Percentiles rank a stretch among this genome's conserved stretches.
phyloP scores from a whole-genome alignment of 2,329 filamentous ascomycete genomes.

The Colletotrichum australisinense region DNA sequence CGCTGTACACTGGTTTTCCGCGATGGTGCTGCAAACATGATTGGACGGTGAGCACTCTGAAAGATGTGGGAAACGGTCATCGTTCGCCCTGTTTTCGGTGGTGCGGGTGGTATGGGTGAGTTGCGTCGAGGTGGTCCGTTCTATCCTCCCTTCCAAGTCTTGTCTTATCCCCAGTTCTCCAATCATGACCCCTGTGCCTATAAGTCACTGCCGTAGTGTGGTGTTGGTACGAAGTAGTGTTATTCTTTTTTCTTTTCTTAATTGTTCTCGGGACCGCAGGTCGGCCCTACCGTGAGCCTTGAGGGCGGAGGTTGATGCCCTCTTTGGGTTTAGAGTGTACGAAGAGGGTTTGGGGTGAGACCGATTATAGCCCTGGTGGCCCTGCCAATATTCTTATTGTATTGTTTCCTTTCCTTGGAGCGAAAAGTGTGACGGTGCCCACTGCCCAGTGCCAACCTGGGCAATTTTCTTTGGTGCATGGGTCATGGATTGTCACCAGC shows the following conservation, averaged over 20 bases:
- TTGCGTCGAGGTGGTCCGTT: background rate
- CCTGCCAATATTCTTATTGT: background rate
- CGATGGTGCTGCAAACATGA: background rate
- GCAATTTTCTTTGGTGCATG: background rate
- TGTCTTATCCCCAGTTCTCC: background rate
- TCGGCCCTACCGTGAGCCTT: background rate
- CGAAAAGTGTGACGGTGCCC: background rate
- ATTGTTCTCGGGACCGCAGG: background rate
- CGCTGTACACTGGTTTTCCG: background rate
- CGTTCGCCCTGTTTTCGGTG: conserved; percentile 33
- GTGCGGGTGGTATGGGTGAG: background rate
- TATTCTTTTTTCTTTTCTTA: background rate
- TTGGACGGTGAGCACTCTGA: conserved; percentile 9
- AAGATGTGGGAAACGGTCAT: conserved; percentile 20
- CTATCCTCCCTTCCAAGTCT: background rate
- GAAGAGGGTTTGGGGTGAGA: background rate
- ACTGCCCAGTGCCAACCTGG: background rate
- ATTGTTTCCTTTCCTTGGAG: background rate
- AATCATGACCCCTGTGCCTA: background rate
- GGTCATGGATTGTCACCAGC: background rate
- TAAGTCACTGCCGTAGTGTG: background rate
- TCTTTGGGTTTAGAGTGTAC: background rate
- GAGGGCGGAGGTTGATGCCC: background rate
- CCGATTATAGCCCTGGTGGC: background rate
- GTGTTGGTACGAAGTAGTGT: background rate